These are phyloP conservation scores for Pleurozium schreberi DNA, from an alignment of 225 moss, liverwort and hornwort species.

Conservation along the genomic window DNA sequence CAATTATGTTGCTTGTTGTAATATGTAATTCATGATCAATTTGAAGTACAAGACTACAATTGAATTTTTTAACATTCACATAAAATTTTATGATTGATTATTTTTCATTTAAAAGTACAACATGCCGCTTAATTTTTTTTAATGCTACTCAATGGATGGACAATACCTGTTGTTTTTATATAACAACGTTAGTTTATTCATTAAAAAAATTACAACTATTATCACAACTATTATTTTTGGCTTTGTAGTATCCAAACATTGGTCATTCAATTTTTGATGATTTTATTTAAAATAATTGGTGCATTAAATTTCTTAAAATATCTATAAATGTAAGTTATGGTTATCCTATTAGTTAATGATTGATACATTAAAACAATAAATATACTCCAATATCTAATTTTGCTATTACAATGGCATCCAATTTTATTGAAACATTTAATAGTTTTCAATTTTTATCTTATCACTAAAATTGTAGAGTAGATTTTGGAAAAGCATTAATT, in stretches of 20 bases:
- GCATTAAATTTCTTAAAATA: neutral
- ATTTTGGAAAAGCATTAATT: no score
- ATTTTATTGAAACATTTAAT: neutral
- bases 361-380: neutral
- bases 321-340: neutral
- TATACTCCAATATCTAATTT: neutral
- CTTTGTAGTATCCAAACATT: neutral
- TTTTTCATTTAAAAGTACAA: neutral
- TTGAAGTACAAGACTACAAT: neutral
- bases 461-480: no score
- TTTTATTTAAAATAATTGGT: no score
- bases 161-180: neutral
- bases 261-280: neutral
- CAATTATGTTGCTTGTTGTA: neutral
- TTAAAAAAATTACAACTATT: neutral
- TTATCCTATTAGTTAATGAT: neutral
- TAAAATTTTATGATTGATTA: no score
- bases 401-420: neutral
- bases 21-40: neutral
- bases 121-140: no score
- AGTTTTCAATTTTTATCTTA: neutral
- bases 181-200: neutral
- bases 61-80: no score
- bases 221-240: neutral
- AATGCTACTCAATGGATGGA: no score